Evolutionary conservation across 108 stramenopile genomes (phyloP).

Genomic region (Cylindrotheca closterium): DNA sequence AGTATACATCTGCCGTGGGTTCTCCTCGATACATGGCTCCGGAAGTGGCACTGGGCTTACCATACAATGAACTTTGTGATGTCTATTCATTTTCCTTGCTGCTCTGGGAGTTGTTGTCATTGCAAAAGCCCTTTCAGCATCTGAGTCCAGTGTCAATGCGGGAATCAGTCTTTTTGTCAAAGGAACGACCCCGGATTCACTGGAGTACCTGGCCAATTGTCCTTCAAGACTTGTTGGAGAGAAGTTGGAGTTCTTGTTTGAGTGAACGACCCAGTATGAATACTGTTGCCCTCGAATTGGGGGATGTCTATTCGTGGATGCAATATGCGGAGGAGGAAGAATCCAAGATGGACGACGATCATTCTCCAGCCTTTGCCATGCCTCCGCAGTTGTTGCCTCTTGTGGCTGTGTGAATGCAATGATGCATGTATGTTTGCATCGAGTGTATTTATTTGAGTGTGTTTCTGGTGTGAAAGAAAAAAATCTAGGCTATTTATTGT

Average conservation of each 20-base stretch:
- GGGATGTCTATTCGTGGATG: no score
- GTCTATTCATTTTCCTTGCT: constrained; percentile 78
- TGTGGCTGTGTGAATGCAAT: no score
- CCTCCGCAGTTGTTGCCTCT: no score
- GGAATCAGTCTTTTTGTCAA: constrained; percentile 23
- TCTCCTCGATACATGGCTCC: constrained; percentile 34
- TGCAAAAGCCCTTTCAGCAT: constrained; percentile 45
- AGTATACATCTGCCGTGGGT: not conserved
- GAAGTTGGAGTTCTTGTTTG: constrained; percentile 12
- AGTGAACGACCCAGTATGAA: constrained; percentile 10
- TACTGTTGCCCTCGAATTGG: constrained; percentile 2
- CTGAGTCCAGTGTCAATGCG: constrained; percentile 10
- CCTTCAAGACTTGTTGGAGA: constrained; percentile 9
- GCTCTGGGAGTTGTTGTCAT: constrained; percentile 63
- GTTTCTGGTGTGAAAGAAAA: no score
- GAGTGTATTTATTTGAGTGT: no score
- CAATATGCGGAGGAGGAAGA: no score
- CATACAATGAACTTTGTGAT: constrained; percentile 78
- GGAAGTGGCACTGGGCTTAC: constrained; percentile 61
- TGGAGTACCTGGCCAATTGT: constrained; percentile 11
- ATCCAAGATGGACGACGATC: no score
- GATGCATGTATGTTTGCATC: no score
- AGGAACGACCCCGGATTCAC: no score
- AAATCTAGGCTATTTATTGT: no score
- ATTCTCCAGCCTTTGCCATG: no score